Percentiles rank a stretch among this genome's conserved stretches.
Conservation (phyloP, 2,329 filamentous ascomycete genomes). For the Incumbomyces delicatus region DNA sequence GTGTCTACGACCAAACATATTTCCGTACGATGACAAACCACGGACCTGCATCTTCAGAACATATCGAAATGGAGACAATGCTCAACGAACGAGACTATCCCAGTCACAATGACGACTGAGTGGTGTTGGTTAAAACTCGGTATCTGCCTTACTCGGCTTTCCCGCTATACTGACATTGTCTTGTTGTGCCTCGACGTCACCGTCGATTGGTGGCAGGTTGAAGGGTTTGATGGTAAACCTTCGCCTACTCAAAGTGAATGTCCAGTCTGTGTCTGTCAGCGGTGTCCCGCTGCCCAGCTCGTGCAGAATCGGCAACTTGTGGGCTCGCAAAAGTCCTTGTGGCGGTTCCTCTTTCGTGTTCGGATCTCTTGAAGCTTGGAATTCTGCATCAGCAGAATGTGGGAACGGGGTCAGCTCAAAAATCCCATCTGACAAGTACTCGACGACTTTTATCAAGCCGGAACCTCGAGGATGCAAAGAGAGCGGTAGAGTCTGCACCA, state of each 20-base stretch:
- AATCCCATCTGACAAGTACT: slow-evolving; percentile 74
- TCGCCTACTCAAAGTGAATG: slow-evolving; percentile 75
- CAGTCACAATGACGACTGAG: slow-evolving; percentile 17
- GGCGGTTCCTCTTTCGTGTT: slow-evolving; percentile 60
- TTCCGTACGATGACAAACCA: slow-evolving; percentile 47
- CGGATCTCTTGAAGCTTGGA: slow-evolving; percentile 10
- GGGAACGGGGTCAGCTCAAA: slow-evolving; percentile 71
- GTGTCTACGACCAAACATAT: slow-evolving; percentile 47
- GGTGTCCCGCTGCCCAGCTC: slow-evolving; percentile 71
- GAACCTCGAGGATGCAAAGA: slow-evolving; percentile 67
- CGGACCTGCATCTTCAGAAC: slow-evolving; percentile 47
- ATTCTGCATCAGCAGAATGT: slow-evolving; percentile 43
- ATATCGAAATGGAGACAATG: slow-evolving; percentile 55
- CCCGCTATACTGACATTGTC: slow-evolving; percentile 29
- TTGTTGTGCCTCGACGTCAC: slow-evolving; percentile 55
- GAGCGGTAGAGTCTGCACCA: slow-evolving; percentile 66
- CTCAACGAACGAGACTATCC: slow-evolving; percentile 35
- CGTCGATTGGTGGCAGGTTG: slow-evolving; percentile 76
- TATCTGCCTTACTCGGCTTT: slow-evolving; percentile 54
- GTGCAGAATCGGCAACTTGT: slow-evolving; percentile 73
- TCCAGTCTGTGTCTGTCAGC: slow-evolving; percentile 71
- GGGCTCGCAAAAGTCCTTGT: slow-evolving; percentile 76
- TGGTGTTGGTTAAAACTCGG: slow-evolving; percentile 55
- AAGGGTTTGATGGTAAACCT: slow-evolving; percentile 82
- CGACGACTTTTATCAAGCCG: slow-evolving; percentile 75